These are phyloP conservation scores for Pinus albicaulis DNA, from an alignment of 75 land plant genomes.

Conservation along the genomic window DNA sequence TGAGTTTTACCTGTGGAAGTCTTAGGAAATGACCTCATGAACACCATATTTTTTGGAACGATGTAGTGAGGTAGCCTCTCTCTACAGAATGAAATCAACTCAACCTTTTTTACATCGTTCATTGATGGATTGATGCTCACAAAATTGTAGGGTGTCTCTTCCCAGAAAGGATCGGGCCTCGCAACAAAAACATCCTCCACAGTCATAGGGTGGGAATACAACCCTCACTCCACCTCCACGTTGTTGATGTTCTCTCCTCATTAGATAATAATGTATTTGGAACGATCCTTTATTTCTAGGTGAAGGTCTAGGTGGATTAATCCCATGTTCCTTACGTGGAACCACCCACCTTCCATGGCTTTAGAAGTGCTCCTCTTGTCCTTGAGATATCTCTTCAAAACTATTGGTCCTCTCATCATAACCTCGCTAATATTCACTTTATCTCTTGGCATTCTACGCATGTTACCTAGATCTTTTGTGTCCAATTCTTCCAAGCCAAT, in stretches of 20 bases:
- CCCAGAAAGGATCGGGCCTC: constrained; percentile 79
- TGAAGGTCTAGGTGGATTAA: constrained; percentile 79
- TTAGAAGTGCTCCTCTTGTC: too few species aligned
- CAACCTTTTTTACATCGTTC: constrained; percentile 10
- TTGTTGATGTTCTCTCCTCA: constrained; percentile 83
- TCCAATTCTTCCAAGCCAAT: constrained; percentile 34
- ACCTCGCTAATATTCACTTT: constrained; percentile 59
- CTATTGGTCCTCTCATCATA: too few species aligned
- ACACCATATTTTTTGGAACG: constrained; percentile 72
- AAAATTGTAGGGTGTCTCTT: constrained; percentile 87
- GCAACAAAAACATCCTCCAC: constrained; percentile 86
- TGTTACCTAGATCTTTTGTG: constrained; percentile 49
- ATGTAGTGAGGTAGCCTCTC: constrained; percentile 53
- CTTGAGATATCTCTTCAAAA: too few species aligned
- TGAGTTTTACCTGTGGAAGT: constrained; percentile 82
- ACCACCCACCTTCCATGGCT: too few species aligned
- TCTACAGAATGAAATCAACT: constrained; percentile 50
- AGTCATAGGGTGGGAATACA: constrained; percentile 57
- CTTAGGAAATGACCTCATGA: constrained; percentile 68
- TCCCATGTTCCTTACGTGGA: constrained; percentile 70
- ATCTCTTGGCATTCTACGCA: constrained; percentile 50
- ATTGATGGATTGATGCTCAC: constrained; percentile 25
- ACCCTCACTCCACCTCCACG: constrained; percentile 77
- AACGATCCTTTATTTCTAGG: too few species aligned
- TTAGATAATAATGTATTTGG: too few species aligned